A percentile compares a stretch with the other conserved stretches of the same genome.
Conservation (phyloP, 2,329 filamentous ascomycete species). For the Diaporthe vaccinii region DNA sequence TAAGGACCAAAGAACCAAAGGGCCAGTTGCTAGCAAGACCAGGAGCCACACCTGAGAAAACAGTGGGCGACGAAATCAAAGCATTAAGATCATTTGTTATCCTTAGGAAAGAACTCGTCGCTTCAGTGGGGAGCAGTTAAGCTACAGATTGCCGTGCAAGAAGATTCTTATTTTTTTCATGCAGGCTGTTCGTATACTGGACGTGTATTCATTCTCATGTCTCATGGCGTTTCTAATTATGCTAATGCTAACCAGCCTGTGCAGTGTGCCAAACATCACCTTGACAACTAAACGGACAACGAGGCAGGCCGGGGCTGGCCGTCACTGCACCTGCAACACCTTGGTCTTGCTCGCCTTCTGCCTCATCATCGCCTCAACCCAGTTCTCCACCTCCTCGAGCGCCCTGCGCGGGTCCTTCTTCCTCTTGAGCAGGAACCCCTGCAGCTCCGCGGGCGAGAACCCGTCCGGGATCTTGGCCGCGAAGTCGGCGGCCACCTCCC, state of each 20-base stretch:
- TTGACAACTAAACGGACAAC: not conserved
- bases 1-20: not conserved
- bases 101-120: no score
- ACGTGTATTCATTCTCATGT: constrained; percentile 1
- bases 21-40: not conserved
- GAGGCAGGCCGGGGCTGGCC: no score
- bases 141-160: not conserved
- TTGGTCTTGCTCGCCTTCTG: constrained; percentile 66
- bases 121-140: no score
- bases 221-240: constrained; percentile 13
- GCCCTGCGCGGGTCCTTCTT: constrained; percentile 71
- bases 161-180: not conserved
- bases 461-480: constrained; percentile 65
- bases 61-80: not conserved
- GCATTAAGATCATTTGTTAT: not conserved
- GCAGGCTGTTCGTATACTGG: not conserved
- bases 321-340: constrained; percentile 62
- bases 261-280: not conserved
- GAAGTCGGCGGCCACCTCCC: constrained; percentile 62
- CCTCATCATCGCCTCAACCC: constrained; percentile 65
- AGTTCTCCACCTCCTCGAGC: constrained; percentile 64
- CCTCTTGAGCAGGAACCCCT: constrained; percentile 74
- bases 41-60: not conserved
- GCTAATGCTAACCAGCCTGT: not conserved
- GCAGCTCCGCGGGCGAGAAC: constrained; percentile 73